Base-by-base conservation (phyloP, 306 rosid genomes). In the Cucumis hystrix region DNA sequence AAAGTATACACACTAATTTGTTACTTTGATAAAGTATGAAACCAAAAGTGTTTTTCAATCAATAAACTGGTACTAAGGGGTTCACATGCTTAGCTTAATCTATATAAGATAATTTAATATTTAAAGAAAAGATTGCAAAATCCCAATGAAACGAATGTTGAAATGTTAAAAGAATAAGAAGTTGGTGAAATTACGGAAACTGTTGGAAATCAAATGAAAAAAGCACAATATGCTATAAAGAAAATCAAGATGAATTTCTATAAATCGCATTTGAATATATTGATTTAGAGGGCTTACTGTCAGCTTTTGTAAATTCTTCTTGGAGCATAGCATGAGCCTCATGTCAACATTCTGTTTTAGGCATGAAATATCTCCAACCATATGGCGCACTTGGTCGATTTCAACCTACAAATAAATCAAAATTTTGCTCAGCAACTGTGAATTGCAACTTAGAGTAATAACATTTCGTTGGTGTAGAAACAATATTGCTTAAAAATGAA, bases 331-430 rank as follows among this genome's bases (percentile, higher is more conserved):
- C 86, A 83, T 80, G 68, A 89, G 75, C 78, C 93, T 87, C 77
- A 89, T 78, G 78, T 87, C 93, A 80, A 83, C 33, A 63, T 83
- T 83, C 85, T 83, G 82, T n/a, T 45, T 52, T 56, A 74, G 74
- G 83, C 86, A 86, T 8, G 90, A 87, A n/a, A 87, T 66, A 81
- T 86, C 86, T 9, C 54, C 55, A 18, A 85, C 86, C 91, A 89
- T 77, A 68, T 76, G 69, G n/a, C 88, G 89, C 20, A 81, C 51
- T 43, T 57, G 83, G 39, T 83, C 69, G 20, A 83, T 83, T 69
- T 86, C 82, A 41, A 83, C 63, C 93, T 89, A 49, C 78, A 79
- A 74, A 16, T 23, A 47, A 15, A 33, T 16, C 6, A 15, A 57
- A 63, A 6, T 3, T 15, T 33, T 33, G 21, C 43, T 7, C 5